Conservation (phyloP, 805 yeast genomes). For the Metschnikowia similis region DNA sequence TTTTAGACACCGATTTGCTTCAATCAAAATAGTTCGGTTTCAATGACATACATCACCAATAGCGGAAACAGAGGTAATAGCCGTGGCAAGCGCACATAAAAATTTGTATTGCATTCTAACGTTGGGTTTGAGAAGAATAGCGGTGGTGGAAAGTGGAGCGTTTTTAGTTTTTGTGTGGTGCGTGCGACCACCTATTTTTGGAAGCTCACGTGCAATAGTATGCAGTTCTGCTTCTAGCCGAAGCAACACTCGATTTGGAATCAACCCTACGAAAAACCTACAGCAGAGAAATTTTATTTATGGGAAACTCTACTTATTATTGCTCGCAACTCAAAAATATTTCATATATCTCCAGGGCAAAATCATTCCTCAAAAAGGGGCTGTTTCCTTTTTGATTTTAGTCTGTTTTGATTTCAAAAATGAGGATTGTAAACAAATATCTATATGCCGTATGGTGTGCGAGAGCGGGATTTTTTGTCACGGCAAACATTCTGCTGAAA, state of each 20-base stretch:
- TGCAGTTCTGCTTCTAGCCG: not conserved
- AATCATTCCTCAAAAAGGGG: not conserved
- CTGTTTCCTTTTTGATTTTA: not conserved
- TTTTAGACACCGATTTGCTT: not conserved
- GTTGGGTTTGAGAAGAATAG: not conserved
- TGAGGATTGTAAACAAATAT: constrained; percentile 1
- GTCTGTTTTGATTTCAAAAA: constrained; percentile 1
- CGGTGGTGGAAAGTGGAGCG: not conserved
- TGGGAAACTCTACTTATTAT: not conserved
- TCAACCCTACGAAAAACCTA: not conserved
- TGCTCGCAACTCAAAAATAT: not conserved
- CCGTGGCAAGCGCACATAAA: constrained; percentile 45
- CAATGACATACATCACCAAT: constrained; percentile 48
- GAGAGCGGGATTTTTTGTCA: no score
- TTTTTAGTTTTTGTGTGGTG: constrained; percentile 1
- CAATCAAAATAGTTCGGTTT: not conserved
- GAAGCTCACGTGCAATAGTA: constrained; percentile 1
- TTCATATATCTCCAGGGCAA: not conserved
- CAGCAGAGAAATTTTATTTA: not conserved
- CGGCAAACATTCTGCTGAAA: not conserved
- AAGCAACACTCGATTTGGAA: not conserved
- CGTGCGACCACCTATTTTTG: constrained; percentile 8
- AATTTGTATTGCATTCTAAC: constrained; percentile 35
- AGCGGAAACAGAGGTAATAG: constrained; percentile 49
- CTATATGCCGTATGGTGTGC: not conserved